These are phyloP conservation scores for Nigrospora sphaerica DNA, from an alignment of 2,329 filamentous ascomycete species.

Conservation along the genomic window DNA sequence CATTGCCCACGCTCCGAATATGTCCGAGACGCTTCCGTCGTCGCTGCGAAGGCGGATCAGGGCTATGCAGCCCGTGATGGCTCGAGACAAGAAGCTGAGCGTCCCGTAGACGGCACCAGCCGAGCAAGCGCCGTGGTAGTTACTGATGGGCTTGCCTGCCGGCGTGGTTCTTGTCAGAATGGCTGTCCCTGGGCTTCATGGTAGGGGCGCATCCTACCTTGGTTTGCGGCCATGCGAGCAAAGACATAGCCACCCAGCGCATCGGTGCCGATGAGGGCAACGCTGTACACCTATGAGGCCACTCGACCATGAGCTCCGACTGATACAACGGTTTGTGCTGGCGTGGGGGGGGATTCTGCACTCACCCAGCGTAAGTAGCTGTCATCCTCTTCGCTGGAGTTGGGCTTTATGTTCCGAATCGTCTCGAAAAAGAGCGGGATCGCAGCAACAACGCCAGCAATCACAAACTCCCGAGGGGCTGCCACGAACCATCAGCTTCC, in stretches of 20 bases:
- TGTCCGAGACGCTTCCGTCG: neutral
- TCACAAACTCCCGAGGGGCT: neutral
- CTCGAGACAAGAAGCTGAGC: neutral
- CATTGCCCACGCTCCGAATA: neutral
- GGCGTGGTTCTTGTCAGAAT: too few species aligned
- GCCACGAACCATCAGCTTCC: neutral
- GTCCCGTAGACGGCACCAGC: conserved; percentile 1
- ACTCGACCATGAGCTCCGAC: too few species aligned
- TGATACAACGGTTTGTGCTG: too few species aligned
- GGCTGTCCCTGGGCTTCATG: too few species aligned
- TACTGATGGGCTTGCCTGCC: conserved; percentile 1
- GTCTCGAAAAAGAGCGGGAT: conserved; percentile 1
- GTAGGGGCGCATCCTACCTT: neutral
- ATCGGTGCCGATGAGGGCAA: neutral
- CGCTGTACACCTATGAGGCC: neutral
- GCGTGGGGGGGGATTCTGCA: neutral
- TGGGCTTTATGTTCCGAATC: conserved; percentile 1
- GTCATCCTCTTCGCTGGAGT: neutral
- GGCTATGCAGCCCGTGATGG: neutral
- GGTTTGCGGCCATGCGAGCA: conserved; percentile 1
- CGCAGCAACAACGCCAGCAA: conserved; percentile 1
- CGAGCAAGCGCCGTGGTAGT: neutral
- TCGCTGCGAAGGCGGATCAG: neutral
- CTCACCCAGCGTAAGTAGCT: conserved; percentile 1
- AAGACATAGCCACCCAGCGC: conserved; percentile 2